These are phyloP conservation scores for Takakia lepidozioides DNA, from an alignment of 225 moss, liverwort and hornwort genomes.

Conservation along the genomic window DNA sequence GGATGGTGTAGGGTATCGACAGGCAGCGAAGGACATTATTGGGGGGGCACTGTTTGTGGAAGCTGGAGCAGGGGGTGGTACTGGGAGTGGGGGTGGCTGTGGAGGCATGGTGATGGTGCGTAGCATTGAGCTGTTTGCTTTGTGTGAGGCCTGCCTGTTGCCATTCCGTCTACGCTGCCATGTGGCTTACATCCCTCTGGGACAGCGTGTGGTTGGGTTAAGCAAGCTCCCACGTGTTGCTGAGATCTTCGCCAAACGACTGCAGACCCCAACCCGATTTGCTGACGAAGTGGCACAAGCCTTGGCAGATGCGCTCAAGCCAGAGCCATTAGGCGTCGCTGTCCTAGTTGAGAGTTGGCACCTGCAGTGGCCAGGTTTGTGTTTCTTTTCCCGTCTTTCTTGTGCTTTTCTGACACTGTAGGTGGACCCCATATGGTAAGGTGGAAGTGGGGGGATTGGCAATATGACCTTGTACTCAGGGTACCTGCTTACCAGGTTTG, in stretches of 20 bases:
- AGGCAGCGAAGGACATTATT: conserved; percentile 69
- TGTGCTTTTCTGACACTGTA: too few relatives aligned
- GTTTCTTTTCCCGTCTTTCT: too few relatives aligned
- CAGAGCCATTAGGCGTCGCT: conserved; percentile 67
- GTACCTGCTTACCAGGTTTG: background rate
- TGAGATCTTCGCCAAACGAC: conserved; percentile 73
- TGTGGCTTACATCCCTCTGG: conserved; percentile 73
- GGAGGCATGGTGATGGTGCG: conserved; percentile 96
- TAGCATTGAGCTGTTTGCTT: conserved; percentile 69
- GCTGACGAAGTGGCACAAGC: conserved; percentile 61
- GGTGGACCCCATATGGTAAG: too few relatives aligned
- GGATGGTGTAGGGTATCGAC: conserved; percentile 72
- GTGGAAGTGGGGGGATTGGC: too few relatives aligned
- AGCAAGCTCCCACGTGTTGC: conserved; percentile 91
- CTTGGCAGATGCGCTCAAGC: conserved; percentile 55
- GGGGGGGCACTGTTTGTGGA: conserved; percentile 85
- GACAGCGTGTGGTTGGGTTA: conserved; percentile 93
- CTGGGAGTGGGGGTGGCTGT: conserved; percentile 87
- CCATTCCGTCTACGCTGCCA: conserved; percentile 92
- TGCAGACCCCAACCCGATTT: conserved; percentile 78
- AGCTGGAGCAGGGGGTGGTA: conserved; percentile 57
- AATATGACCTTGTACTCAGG: too few relatives aligned
- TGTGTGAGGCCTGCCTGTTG: conserved; percentile 80
- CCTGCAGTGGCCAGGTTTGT: conserved; percentile 61
- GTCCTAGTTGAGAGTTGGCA: conserved; percentile 94